phyloP scores from a whole-genome alignment of 1,139 yeast genomes.

The Taiozyma sp. region DNA sequence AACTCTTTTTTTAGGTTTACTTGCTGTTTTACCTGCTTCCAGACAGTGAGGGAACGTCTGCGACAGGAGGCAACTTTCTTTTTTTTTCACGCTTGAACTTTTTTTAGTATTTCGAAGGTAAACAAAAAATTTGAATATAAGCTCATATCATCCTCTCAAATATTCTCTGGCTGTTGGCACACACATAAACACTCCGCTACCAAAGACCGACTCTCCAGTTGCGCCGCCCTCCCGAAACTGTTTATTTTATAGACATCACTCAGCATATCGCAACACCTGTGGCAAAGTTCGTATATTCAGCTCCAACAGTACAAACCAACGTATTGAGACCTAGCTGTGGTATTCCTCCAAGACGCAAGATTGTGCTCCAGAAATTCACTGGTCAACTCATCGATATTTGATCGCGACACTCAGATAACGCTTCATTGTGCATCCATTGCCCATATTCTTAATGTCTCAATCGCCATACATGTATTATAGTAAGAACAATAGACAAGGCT shows the following conservation, averaged over 20 bases:
- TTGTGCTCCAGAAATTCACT: background rate
- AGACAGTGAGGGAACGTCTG: background rate
- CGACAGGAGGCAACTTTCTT: background rate
- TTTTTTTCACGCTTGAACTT: background rate
- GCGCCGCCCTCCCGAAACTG: background rate
- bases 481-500: slow-evolving; percentile 6
- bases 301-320: background rate
- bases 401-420: background rate
- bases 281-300: background rate
- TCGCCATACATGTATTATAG: slow-evolving; percentile 12
- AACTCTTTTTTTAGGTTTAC: background rate
- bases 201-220: background rate
- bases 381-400: background rate
- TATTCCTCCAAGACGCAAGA: background rate
- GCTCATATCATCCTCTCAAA: background rate
- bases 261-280: background rate
- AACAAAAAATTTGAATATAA: background rate
- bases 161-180: background rate
- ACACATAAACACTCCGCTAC: background rate
- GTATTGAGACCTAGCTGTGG: background rate
- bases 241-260: background rate
- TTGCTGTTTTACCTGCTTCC: background rate
- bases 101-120: background rate
- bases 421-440: background rate
- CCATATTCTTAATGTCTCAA: slow-evolving; percentile 8